Percentiles rank a stretch among this genome's conserved stretches.
phyloP scores from a whole-genome alignment of 2,329 filamentous ascomycete species.

The Cercospora sesami region DNA sequence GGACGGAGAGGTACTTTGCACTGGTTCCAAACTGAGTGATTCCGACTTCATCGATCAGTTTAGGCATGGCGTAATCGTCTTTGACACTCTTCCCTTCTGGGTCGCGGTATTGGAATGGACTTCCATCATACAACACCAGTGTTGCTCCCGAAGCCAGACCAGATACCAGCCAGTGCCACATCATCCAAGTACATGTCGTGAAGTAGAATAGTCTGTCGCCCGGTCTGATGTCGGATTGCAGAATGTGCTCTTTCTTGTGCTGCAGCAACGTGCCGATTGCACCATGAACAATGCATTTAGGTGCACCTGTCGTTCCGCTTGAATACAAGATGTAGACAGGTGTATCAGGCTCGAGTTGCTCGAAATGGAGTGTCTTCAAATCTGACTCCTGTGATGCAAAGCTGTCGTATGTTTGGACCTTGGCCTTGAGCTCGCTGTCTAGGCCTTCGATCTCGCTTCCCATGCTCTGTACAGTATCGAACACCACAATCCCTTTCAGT shows the following conservation, averaged over 20 bases:
- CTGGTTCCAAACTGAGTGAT: constrained; percentile 96
- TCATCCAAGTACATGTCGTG: constrained; percentile 97
- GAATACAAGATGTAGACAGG: constrained; percentile 94
- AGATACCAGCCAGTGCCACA: constrained; percentile 97
- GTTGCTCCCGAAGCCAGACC: constrained; percentile 80
- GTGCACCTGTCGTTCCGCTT: constrained; percentile 80
- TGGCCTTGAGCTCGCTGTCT: constrained; percentile 15
- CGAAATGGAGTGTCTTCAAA: constrained; percentile 55
- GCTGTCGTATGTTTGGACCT: constrained; percentile 28
- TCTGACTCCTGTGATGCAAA: constrained; percentile 44
- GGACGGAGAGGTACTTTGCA: constrained; percentile 85
- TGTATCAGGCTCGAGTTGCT: constrained; percentile 78
- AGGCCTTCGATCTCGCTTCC: constrained; percentile 38
- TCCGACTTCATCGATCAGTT: constrained; percentile 72
- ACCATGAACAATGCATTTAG: constrained; percentile 94
- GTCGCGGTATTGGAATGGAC: constrained; percentile 67
- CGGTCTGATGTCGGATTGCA: constrained; percentile 78
- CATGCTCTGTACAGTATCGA: constrained; percentile 61
- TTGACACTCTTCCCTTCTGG: constrained; percentile 52
- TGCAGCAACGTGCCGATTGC: constrained; percentile 87
- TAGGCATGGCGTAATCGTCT: constrained; percentile 78
- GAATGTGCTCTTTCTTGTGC: constrained; percentile 92
- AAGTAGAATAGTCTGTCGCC: constrained; percentile 83
- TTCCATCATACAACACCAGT: constrained; percentile 86
- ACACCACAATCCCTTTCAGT: constrained; percentile 70